Percentiles rank a stretch among this genome's conserved stretches.
phyloP scores from a whole-genome alignment of 1,139 yeast genomes.

The Lodderomyces jiufengensis region DNA sequence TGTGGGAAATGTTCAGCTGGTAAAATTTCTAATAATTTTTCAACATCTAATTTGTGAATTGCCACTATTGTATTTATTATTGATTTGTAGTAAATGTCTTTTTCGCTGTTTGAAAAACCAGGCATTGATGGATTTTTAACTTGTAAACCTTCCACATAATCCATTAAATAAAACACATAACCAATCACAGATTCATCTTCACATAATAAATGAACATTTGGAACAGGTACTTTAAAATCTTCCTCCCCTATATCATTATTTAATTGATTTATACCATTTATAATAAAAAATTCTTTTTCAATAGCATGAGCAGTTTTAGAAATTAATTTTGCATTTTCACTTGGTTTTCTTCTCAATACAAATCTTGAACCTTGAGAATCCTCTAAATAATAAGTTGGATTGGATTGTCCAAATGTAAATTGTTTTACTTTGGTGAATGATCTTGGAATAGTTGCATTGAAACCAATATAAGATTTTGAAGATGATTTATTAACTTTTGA shows the following conservation, averaged over 20 bases:
- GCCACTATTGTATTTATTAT: slow-evolving; percentile 50
- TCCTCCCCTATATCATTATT: slow-evolving; percentile 18
- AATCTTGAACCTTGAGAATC: slow-evolving; percentile 38
- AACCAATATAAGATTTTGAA: slow-evolving; percentile 17
- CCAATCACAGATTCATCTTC: slow-evolving; percentile 51
- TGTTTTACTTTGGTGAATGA: slow-evolving; percentile 36
- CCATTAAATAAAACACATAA: slow-evolving; percentile 57
- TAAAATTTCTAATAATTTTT: slow-evolving; percentile 38
- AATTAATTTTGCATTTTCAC: slow-evolving; percentile 49
- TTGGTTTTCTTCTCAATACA: slow-evolving; percentile 61
- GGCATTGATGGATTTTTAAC: slow-evolving; percentile 56
- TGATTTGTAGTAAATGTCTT: slow-evolving; percentile 44
- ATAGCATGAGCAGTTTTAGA: slow-evolving; percentile 64
- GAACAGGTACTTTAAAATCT: slow-evolving; percentile 43
- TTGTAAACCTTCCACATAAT: slow-evolving; percentile 55
- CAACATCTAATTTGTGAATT: slow-evolving; percentile 52
- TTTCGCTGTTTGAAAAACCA: slow-evolving; percentile 22
- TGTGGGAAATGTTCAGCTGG: slow-evolving; percentile 49
- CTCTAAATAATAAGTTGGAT: slow-evolving; percentile 56
- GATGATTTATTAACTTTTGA: slow-evolving; percentile 9
- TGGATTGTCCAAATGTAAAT: slow-evolving; percentile 64
- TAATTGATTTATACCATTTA: slow-evolving; percentile 42
- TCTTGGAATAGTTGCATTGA: slow-evolving; percentile 10
- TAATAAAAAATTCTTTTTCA: slow-evolving; percentile 58
- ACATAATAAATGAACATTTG: slow-evolving; percentile 44